These are phyloP conservation scores for Fusarium sp. DNA, from an alignment of 2,329 filamentous ascomycete genomes.

Conservation along the genomic window DNA sequence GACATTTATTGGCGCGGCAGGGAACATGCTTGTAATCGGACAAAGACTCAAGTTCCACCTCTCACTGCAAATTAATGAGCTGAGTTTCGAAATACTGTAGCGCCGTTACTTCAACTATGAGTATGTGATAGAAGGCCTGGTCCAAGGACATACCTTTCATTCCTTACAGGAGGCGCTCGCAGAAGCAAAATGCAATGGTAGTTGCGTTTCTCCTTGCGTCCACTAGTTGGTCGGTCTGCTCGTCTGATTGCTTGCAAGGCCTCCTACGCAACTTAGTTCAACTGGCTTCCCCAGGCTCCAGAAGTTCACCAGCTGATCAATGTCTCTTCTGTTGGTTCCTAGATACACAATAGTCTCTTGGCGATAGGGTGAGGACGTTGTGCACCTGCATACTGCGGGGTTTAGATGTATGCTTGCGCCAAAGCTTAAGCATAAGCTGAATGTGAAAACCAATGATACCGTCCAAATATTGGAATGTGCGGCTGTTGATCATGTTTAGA, in stretches of 20 bases:
- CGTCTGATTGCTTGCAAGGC: background rate
- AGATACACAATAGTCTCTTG: constrained; percentile 1
- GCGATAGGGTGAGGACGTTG: background rate
- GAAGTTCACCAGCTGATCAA: constrained; percentile 2
- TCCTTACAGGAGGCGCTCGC: constrained; percentile 3
- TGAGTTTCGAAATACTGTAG: background rate
- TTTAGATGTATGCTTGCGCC: background rate
- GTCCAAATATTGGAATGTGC: constrained; percentile 10
- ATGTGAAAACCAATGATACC: constrained; percentile 2
- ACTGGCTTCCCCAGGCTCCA: background rate
- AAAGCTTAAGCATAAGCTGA: background rate
- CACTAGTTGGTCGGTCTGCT: background rate
- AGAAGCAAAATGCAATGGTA: background rate
- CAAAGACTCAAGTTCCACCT: background rate
- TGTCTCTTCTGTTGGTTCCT: constrained; percentile 25
- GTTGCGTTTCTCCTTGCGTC: background rate
- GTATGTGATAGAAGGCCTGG: background rate
- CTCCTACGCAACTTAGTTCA: background rate
- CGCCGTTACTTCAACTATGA: background rate
- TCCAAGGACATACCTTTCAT: background rate
- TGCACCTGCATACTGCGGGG: background rate
- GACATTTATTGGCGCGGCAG: background rate
- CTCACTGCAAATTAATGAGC: background rate
- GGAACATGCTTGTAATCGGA: background rate
- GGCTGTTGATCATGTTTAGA: constrained; percentile 5